Evolutionary conservation across 495 filamentous ascomycete genomes (phyloP).

Genomic region (Neurospora sp.): DNA sequence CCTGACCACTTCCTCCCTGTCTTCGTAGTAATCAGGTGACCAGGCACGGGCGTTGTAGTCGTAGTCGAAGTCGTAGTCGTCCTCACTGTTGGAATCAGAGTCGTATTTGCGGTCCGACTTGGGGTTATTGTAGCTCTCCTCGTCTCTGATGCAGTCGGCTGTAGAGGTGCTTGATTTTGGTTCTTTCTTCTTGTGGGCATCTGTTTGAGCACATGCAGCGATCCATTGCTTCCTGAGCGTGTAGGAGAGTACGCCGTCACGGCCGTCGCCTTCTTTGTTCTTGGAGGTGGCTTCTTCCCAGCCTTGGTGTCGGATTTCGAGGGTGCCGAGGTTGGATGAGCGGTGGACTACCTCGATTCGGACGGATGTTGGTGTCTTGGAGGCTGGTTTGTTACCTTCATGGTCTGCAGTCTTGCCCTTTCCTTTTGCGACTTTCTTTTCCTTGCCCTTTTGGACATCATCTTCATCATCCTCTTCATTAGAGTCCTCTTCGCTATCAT

Average conservation of each 20-base stretch:
- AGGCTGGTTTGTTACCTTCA: fast-evolving
- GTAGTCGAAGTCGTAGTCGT: too few species aligned
- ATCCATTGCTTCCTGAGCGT: background rate
- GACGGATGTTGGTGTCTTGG: background rate
- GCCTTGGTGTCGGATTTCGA: background rate
- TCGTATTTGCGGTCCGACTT: too few species aligned
- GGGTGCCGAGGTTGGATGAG: background rate
- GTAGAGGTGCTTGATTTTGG: too few species aligned
- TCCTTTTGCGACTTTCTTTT: background rate
- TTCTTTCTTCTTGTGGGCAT: background rate
- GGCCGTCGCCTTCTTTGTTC: background rate
- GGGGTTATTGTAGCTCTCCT: too few species aligned
- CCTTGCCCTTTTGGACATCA: background rate
- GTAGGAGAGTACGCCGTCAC: background rate
- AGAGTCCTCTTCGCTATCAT: background rate
- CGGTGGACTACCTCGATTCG: background rate
- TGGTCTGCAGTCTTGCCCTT: background rate
- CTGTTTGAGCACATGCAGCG: background rate
- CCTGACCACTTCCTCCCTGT: too few species aligned
- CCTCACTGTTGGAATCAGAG: too few species aligned
- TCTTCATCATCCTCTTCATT: background rate
- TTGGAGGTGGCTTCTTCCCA: background rate
- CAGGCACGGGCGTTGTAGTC: too few species aligned
- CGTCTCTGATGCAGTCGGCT: too few species aligned
- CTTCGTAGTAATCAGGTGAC: too few species aligned